Evolutionary conservation across 78 protist species (phyloP).

Genomic region (Dictyostelium intermedium): DNA sequence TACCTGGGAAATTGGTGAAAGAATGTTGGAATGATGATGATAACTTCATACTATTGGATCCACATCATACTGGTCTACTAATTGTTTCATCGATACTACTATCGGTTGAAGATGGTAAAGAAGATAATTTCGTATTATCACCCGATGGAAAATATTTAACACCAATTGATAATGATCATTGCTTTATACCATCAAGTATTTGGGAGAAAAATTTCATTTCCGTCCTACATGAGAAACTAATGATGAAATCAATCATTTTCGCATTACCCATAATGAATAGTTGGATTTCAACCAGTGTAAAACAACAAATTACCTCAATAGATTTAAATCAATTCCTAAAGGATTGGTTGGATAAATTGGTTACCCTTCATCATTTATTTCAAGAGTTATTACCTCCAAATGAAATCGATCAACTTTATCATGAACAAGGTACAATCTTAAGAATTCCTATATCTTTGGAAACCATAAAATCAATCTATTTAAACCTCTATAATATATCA

Average conservation of each 20-base stretch:
- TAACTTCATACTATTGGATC: not conserved
- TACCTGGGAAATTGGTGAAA: not conserved
- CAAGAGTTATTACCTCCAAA: not conserved
- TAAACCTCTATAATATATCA: not conserved
- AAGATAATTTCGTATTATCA: not conserved
- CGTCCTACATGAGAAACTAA: not conserved
- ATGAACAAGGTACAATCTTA: not conserved
- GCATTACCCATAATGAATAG: not conserved
- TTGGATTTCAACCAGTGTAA: not conserved
- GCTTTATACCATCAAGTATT: not conserved
- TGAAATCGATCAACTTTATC: not conserved
- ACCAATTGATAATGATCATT: conserved; percentile 23
- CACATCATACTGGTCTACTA: not conserved
- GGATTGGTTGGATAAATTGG: not conserved
- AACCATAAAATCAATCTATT: not conserved
- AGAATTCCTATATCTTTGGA: not conserved
- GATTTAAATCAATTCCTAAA: not conserved
- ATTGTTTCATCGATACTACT: not conserved
- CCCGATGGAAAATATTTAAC: not conserved
- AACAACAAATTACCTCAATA: not conserved
- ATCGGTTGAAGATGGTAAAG: not conserved
- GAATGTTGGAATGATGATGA: not conserved
- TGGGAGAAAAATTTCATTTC: not conserved
- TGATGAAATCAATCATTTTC: not conserved
- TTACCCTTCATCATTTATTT: not conserved